Evolutionary conservation across 768 basidiomycete species (phyloP).

Genomic region (Auricularia cornea): DNA sequence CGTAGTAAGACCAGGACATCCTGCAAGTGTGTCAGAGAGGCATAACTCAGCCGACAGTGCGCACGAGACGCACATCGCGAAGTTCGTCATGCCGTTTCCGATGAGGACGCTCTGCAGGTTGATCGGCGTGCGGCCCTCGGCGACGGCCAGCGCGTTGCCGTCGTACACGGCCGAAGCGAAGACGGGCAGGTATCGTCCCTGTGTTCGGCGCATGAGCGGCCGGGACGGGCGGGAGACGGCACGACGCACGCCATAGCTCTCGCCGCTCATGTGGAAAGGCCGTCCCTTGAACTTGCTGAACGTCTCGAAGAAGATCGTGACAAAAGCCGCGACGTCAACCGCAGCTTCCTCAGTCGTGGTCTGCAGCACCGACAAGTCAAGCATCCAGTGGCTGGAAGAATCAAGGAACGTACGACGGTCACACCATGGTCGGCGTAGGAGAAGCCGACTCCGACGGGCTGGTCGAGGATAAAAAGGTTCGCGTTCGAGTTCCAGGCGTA

Average conservation of each 20-base stretch:
- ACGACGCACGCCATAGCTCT: conserved; percentile 24
- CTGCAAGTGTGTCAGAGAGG: neutral
- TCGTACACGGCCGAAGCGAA: conserved; percentile 30
- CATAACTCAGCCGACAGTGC: neutral
- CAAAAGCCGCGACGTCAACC: conserved; percentile 27
- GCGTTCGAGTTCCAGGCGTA: conserved; percentile 34
- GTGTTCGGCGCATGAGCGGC: neutral
- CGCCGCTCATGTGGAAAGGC: conserved; percentile 30
- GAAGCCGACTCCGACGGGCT: conserved; percentile 15
- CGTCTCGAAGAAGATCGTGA: conserved; percentile 29
- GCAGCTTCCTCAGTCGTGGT: conserved; percentile 26
- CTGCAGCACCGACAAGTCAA: neutral
- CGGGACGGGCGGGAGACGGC: no score
- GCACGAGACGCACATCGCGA: conserved; percentile 2
- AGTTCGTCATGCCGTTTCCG: conserved; percentile 23
- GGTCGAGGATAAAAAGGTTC: conserved; percentile 31
- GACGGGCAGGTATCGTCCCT: conserved; percentile 8
- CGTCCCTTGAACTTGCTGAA: conserved; percentile 29
- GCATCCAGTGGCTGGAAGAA: neutral
- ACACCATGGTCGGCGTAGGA: conserved; percentile 17
- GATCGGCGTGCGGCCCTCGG: conserved; percentile 27
- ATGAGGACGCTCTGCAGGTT: conserved; percentile 68
- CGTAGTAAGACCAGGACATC: conserved; percentile 6
- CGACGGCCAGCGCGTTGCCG: conserved; percentile 24
- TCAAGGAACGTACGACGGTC: conserved; percentile 15